Conservation (phyloP, 495 filamentous ascomycete species). For the Rusavskia elegans region DNA sequence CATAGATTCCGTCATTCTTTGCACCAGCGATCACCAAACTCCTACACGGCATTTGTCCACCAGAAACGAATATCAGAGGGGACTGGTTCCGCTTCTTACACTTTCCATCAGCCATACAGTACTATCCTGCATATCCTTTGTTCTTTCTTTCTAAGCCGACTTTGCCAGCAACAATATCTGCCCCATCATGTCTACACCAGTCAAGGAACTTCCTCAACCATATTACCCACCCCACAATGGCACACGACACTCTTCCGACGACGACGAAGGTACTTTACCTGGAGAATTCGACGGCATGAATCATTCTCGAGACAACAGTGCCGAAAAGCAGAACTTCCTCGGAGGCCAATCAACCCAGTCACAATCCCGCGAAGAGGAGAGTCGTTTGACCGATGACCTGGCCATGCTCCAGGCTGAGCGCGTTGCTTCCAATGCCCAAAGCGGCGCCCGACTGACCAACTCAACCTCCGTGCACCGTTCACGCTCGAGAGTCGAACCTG, state of each 20-base stretch:
- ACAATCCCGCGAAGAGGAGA: constrained; percentile 46
- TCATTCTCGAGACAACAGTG: constrained; percentile 20
- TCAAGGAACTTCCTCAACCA: constrained; percentile 28
- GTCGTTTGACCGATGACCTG: constrained; percentile 69
- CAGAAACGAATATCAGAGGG: background rate
- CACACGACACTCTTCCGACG: constrained; percentile 21
- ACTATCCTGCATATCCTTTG: background rate
- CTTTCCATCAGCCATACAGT: background rate
- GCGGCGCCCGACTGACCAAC: constrained; percentile 14
- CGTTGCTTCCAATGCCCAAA: constrained; percentile 39
- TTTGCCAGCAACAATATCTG: background rate
- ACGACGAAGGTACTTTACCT: constrained; percentile 16
- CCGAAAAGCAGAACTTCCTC: constrained; percentile 14
- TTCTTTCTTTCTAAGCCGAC: background rate
- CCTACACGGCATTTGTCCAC: too few relatives aligned
- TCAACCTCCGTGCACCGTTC: constrained; percentile 25
- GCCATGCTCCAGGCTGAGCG: constrained; percentile 71
- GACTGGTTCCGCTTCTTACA: background rate
- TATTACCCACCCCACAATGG: constrained; percentile 14
- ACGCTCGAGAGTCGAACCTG: constrained; percentile 35
- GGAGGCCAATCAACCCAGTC: constrained; percentile 28
- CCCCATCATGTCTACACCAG: constrained; percentile 37
- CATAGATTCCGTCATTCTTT: too few relatives aligned
- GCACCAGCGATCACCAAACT: too few relatives aligned
- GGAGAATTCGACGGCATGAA: constrained; percentile 15